Evolutionary conservation across 345 rosid species (phyloP).

Genomic region (Excoecaria agallocha): DNA sequence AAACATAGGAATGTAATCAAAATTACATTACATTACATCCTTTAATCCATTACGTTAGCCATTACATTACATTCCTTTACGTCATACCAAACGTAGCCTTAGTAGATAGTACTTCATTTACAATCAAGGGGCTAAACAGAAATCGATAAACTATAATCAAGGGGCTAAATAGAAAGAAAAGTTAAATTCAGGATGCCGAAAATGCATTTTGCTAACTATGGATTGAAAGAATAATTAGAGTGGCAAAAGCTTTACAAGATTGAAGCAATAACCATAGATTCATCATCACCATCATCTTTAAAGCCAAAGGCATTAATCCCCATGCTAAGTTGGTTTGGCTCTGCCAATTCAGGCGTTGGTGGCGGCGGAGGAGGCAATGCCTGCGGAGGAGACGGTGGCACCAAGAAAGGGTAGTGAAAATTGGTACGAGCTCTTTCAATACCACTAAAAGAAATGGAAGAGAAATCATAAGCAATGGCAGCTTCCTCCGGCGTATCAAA

Average conservation of each 20-base stretch:
- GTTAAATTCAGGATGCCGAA: too few species aligned
- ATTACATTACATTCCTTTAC: too few species aligned
- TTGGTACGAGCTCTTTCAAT: slow-evolving; percentile 30
- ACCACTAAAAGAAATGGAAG: slow-evolving; percentile 29
- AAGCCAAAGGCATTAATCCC: background rate
- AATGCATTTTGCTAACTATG: background rate
- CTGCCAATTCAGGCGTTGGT: background rate
- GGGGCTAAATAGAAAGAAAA: too few species aligned
- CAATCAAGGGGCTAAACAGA: too few species aligned
- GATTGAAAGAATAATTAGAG: slow-evolving; percentile 6
- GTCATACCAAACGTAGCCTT: too few species aligned
- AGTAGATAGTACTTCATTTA: too few species aligned
- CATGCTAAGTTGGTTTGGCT: background rate
- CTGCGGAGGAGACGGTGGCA: background rate
- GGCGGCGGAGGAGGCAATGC: slow-evolving; percentile 1
- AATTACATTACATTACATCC: too few species aligned
- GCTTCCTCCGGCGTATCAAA: slow-evolving; percentile 38
- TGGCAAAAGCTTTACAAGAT: slow-evolving; percentile 30
- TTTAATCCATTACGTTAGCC: too few species aligned
- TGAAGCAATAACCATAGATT: slow-evolving; percentile 32
- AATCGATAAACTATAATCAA: too few species aligned
- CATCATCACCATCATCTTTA: slow-evolving; percentile 27
- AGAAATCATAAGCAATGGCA: slow-evolving; percentile 34
- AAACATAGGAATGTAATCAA: too few species aligned
- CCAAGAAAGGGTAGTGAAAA: slow-evolving; percentile 23